A percentile compares a stretch with the other conserved stretches of the same genome.
Conservation (phyloP, 306 rosid species). For the Fragaria ananassa region DNA sequence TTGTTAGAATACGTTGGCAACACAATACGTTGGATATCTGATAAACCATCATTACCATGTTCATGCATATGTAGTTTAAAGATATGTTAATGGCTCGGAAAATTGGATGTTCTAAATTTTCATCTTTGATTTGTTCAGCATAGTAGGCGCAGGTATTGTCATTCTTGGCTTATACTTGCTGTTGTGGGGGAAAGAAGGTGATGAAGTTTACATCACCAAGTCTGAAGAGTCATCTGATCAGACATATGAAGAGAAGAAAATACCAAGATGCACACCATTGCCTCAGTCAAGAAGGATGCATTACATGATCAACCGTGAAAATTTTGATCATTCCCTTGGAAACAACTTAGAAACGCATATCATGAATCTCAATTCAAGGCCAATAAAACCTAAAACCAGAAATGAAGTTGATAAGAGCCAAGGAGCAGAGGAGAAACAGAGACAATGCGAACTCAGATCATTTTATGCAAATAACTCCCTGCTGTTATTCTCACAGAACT, state of each 20-base stretch:
- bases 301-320: conserved; percentile 17
- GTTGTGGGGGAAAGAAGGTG: conserved; percentile 81
- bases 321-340: background rate
- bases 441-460: background rate
- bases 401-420: background rate
- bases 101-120: background rate
- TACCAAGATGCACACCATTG: background rate
- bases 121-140: conserved; percentile 38
- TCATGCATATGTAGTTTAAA: background rate
- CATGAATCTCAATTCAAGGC: background rate
- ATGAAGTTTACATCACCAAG: conserved; percentile 29
- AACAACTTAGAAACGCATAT: background rate
- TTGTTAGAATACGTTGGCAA: background rate
- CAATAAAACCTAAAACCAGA: background rate
- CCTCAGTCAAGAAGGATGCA: background rate
- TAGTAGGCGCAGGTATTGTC: conserved; percentile 61
- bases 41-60: background rate
- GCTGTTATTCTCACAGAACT: background rate
- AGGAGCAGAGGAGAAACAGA: background rate
- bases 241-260: conserved; percentile 9
- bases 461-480: background rate
- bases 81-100: background rate
- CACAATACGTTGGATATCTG: background rate
- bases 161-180: conserved; percentile 64
- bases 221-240: conserved; percentile 21